Percentiles rank a stretch among this genome's conserved stretches.
Conservation (phyloP, 352 stramenopile genomes). For the Pythium grandisporangium region DNA sequence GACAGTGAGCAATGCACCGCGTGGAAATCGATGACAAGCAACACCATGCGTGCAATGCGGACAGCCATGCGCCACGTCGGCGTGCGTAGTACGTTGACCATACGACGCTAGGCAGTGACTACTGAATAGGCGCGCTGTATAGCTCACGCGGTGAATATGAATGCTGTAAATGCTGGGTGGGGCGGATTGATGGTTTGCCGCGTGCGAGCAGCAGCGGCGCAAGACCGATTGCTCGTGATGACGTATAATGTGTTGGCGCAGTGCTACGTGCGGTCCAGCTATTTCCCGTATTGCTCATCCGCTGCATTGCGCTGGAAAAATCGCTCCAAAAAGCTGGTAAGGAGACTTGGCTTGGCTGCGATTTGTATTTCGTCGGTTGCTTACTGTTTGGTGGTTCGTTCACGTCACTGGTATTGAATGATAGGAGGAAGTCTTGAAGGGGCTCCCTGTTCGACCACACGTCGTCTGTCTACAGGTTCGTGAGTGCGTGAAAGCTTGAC, state of each 20-base stretch:
- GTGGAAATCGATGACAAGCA: no score
- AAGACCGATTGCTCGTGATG: conserved; percentile 60
- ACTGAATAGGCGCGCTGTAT: no score
- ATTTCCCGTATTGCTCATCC: conserved; percentile 72
- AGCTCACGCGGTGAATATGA: no score
- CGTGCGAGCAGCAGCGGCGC: not conserved
- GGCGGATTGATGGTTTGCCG: not conserved
- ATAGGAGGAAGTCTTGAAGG: conserved; percentile 45
- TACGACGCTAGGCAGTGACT: no score
- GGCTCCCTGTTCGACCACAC: conserved; percentile 50
- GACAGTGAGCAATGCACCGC: no score
- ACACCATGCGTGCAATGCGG: conserved; percentile 3
- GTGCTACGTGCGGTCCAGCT: conserved; percentile 67
- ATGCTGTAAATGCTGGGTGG: not conserved
- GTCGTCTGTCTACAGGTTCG: conserved; percentile 72
- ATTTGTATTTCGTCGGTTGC: not conserved
- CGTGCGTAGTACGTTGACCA: conserved; percentile 5
- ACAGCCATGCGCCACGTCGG: conserved; percentile 10
- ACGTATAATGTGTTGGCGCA: conserved; percentile 84
- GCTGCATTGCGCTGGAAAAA: conserved; percentile 63
- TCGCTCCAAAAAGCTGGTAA: conserved; percentile 52
- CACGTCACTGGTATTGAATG: not conserved
- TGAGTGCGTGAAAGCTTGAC: not conserved
- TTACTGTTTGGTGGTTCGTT: not conserved
- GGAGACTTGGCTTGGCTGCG: not conserved